Evolutionary conservation across 2,329 filamentous ascomycete species (phyloP), one percentile per base, ranked within the genome.

Genomic region (Colletotrichum godetiae): DNA sequence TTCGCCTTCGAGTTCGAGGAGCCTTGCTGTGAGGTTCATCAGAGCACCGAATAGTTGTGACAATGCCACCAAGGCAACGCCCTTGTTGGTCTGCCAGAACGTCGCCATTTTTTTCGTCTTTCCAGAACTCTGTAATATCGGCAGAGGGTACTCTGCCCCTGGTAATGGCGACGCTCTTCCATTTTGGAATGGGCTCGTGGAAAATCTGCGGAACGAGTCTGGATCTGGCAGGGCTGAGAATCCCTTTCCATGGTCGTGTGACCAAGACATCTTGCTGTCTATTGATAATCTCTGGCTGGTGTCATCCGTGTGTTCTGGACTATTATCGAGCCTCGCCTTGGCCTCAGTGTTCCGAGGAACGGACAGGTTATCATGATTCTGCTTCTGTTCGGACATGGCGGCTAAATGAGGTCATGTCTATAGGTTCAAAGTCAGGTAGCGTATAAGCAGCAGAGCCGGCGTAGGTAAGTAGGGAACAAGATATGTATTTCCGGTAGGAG

Each of bases 11-110:
- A 93, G 86, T 80, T 97, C 94, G 52, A 98, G 85, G 12, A 96
- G 81, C 24, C 95, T 88, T 0, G 94, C 94, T 53, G 91, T 91
- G 11, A 97, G 90, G 80, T 97, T 97, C 95, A 98, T 98, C 65
- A 94, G 82, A 0, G 93, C 92, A 1, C 92, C 94, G 77, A 98
- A 98, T 46, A 97, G 85, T 81, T 97, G 95, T 0, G 94, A 89
- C 2, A 92, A 74, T 22, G 95, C 85, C 56, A 98, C 94, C 57
- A 95, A 86, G 27, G 93, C 85, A 24, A 95, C 88, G 2, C 94
- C 93, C 76, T 92, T 92, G 78, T 97, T 95, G 67, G 86, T 63
- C 84, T 5, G 82, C 75, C 92, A 92, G 95, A 75, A 90, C 83
- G 27, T 72, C 74, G 27, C 33, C 75, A 31, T 74, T 75, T 46